Base-by-base conservation (phyloP, 768 basidiomycete species). In the Lepiota venenata region DNA sequence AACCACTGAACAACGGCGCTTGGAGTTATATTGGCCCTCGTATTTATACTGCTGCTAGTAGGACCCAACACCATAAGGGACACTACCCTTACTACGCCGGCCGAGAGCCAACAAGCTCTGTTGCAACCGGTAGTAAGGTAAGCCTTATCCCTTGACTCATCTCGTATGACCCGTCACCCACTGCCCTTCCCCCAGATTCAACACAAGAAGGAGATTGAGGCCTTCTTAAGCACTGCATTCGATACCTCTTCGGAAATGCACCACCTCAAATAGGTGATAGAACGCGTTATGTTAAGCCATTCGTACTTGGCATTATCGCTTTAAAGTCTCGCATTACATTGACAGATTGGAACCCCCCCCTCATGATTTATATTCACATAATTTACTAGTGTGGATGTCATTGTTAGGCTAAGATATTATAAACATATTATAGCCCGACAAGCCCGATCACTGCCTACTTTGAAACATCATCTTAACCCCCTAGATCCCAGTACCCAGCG, bases 11-110 rank as follows among this genome's bases (percentile, higher is more conserved):
- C 78, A 94, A 93, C 64, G 97, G 97, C 60, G 86, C 93, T 1
- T 99, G 97, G 97, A 91, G 88, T 39, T 97, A 99, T 65, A 85
- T 97, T 56, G 94, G 91, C 21, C 91, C 94, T 43, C 85, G 95
- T 52, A 86, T 98, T 64, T 85, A 89, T 69, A 98, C 96, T 42
- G 93, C 96, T n/a, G 87, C 90, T 44, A 85, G 87, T 62, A 79
- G 91, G 73, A 96, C 95, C 4, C 76, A 89, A 68, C 80, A 97
- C 71, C 97, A 99, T 75, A 84, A 84, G 71, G 84, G 84, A 67
- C 94, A 95, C 72, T 91, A 93, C 66, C 90, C 95, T 10, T 76
- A 77, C 65, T 97, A 97, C 65, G 96, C 95, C 38, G 94, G 97
- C 15, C 85, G 97, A 52, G 88, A 84, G 55, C 97, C 97, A 0